A percentile compares a stretch with the other conserved stretches of the same genome.
Evolutionary conservation across 129 eudicot genomes (phyloP).

Genomic region (Tagetes erecta): DNA sequence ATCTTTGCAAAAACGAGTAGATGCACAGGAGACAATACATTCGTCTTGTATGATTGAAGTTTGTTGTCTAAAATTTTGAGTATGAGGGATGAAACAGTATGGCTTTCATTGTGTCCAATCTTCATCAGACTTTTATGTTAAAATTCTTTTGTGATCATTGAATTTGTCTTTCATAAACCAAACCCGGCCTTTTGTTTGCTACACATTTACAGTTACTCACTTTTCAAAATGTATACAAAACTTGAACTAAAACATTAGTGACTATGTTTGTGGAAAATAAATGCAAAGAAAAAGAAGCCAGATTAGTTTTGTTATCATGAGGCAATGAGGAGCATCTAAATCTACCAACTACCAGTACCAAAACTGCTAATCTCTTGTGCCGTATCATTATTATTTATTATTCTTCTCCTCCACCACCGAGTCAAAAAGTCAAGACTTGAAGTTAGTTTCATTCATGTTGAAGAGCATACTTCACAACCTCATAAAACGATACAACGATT

Average conservation of each 20-base stretch:
- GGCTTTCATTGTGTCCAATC: slow-evolving; percentile 9
- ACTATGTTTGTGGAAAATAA: slow-evolving; percentile 24
- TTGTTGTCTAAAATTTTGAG: background rate
- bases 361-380: slow-evolving; percentile 31
- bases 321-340: slow-evolving; percentile 37
- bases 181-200: background rate
- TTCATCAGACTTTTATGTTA: slow-evolving; percentile 19
- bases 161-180: background rate
- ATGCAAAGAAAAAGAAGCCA: slow-evolving; percentile 17
- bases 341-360: slow-evolving; percentile 36
- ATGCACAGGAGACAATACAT: background rate
- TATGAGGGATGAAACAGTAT: slow-evolving; percentile 17
- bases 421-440: background rate
- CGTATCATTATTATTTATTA: slow-evolving; percentile 21
- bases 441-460: slow-evolving; percentile 35
- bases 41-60: slow-evolving; percentile 6
- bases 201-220: background rate
- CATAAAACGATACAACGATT: slow-evolving; percentile 89
- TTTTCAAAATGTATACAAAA: slow-evolving; percentile 29
- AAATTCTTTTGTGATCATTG: background rate
- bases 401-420: slow-evolving; percentile 25
- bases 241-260: slow-evolving; percentile 11
- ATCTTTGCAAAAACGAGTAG: background rate
- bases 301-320: slow-evolving; percentile 28
- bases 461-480: slow-evolving; percentile 74